These are phyloP conservation scores for Hericium erinaceus DNA, from an alignment of 768 basidiomycete species.

Conservation along the genomic window DNA sequence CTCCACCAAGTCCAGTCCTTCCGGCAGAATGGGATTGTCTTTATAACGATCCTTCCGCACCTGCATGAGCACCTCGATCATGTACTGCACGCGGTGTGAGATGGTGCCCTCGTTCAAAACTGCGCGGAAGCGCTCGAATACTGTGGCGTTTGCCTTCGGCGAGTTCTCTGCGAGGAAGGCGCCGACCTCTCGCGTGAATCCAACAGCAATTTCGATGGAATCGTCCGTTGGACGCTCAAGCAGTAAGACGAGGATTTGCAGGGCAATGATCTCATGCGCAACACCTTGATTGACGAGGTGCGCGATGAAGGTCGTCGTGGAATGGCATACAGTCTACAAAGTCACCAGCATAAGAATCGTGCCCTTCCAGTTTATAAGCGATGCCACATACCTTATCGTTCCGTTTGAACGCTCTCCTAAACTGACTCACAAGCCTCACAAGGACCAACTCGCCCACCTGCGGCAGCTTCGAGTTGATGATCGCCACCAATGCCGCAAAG, in stretches of 20 bases:
- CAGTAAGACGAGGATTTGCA: slow-evolving; percentile 92
- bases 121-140: slow-evolving; percentile 94
- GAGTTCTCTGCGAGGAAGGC: slow-evolving; percentile 90
- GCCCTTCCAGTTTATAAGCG: neutral
- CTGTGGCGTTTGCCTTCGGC: slow-evolving; percentile 89
- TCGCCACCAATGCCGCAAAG: slow-evolving; percentile 87
- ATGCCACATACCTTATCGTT: slow-evolving; percentile 76
- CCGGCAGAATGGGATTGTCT: slow-evolving; percentile 91
- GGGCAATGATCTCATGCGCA: slow-evolving; percentile 87
- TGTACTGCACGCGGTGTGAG: slow-evolving; percentile 95
- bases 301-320: slow-evolving; percentile 76
- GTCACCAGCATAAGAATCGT: slow-evolving; percentile 1
- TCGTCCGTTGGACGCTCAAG: slow-evolving; percentile 95
- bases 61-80: slow-evolving; percentile 99
- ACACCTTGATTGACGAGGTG: slow-evolving; percentile 61
- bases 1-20: slow-evolving; percentile 93
- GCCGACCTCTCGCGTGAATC: slow-evolving; percentile 95
- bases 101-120: slow-evolving; percentile 93
- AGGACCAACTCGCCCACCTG: slow-evolving; percentile 91
- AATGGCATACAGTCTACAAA: slow-evolving; percentile 81
- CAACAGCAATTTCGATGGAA: slow-evolving; percentile 96
- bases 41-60: slow-evolving; percentile 98
- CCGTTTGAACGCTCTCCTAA: slow-evolving; percentile 87
- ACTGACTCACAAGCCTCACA: slow-evolving; percentile 87
- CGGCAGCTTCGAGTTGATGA: slow-evolving; percentile 95